These are phyloP conservation scores for Coemansia sp. DNA, from an alignment of 192 early-diverging fungal genomes.

Conservation along the genomic window DNA sequence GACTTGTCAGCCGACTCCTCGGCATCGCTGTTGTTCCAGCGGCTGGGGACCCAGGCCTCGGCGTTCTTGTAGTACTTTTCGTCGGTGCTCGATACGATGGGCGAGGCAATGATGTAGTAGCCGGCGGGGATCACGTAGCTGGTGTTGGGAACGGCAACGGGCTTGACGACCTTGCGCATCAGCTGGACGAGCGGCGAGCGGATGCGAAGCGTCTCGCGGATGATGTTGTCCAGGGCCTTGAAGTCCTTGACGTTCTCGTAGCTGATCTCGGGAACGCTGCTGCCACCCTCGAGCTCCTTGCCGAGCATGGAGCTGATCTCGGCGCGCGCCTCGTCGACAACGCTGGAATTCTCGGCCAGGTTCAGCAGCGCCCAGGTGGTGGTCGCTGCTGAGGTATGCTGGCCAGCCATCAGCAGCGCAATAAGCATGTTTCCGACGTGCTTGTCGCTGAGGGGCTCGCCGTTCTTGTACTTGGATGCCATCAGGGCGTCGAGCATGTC, in stretches of 20 bases:
- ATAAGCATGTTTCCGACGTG: constrained; percentile 95
- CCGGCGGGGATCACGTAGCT: constrained; percentile 85
- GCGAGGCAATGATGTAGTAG: constrained; percentile 81
- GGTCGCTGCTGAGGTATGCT: constrained; percentile 93
- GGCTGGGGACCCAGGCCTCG: constrained; percentile 71
- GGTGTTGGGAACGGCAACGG: constrained; percentile 67
- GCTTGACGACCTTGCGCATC: constrained; percentile 85
- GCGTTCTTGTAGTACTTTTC: constrained; percentile 77
- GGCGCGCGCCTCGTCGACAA: constrained; percentile 64
- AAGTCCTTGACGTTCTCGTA: constrained; percentile 78
- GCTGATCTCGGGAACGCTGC: constrained; percentile 50
- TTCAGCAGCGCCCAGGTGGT: constrained; percentile 87
- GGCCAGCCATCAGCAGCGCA: constrained; percentile 95
- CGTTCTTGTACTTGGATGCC: constrained; percentile 85
- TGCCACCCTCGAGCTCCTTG: constrained; percentile 47
- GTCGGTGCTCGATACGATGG: constrained; percentile 78
- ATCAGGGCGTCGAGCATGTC: constrained; percentile 85
- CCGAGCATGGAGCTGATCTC: constrained; percentile 70
- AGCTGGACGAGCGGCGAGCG: constrained; percentile 90
- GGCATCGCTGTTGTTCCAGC: constrained; percentile 65
- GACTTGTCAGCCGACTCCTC: constrained; percentile 56
- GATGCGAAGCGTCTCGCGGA: constrained; percentile 91
- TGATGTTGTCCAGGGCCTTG: constrained; percentile 70
- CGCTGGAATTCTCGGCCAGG: constrained; percentile 72
- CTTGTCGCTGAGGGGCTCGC: constrained; percentile 74